Conservation (phyloP, 257 asterid genomes). For the Plantago major region DNA sequence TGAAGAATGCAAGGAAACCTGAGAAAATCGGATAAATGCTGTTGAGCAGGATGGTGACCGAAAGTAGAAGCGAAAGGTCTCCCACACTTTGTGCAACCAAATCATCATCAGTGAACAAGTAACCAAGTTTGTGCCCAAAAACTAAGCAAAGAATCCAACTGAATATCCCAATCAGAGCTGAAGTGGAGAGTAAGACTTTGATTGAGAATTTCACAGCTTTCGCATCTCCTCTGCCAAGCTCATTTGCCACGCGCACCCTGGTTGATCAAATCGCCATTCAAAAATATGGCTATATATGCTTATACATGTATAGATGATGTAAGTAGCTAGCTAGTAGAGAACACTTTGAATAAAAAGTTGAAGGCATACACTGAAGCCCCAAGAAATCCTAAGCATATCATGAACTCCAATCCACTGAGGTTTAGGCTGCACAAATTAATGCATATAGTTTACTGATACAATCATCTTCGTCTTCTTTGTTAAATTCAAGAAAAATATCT, state of each 20-base stretch:
- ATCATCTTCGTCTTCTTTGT: background rate
- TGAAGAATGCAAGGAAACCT: background rate
- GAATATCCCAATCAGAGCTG: background rate
- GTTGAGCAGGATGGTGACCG: slow-evolving; percentile 10
- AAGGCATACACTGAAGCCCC: slow-evolving; percentile 9
- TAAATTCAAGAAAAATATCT: background rate
- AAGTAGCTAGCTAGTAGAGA: background rate
- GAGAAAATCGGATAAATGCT: slow-evolving; percentile 12
- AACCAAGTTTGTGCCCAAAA: slow-evolving; percentile 6
- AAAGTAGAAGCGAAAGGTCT: slow-evolving; percentile 5
- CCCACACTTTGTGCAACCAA: slow-evolving; percentile 5
- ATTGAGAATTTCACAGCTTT: slow-evolving; percentile 6
- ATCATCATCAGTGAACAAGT: slow-evolving; percentile 9
- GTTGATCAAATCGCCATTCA: background rate
- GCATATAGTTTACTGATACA: background rate
- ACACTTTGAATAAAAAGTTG: background rate
- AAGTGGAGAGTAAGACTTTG: slow-evolving; percentile 1
- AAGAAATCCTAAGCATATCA: slow-evolving; percentile 7
- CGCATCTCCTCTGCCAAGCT: slow-evolving; percentile 11
- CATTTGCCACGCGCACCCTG: slow-evolving; percentile 8
- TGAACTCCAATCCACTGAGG: slow-evolving; percentile 7
- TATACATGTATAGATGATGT: background rate
- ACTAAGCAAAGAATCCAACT: slow-evolving; percentile 13
- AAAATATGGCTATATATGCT: background rate
- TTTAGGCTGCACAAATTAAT: background rate